Percentiles rank a stretch among this genome's conserved stretches.
Evolutionary conservation across 768 basidiomycete genomes (phyloP).

Genomic region (Tephrocybe sp.): DNA sequence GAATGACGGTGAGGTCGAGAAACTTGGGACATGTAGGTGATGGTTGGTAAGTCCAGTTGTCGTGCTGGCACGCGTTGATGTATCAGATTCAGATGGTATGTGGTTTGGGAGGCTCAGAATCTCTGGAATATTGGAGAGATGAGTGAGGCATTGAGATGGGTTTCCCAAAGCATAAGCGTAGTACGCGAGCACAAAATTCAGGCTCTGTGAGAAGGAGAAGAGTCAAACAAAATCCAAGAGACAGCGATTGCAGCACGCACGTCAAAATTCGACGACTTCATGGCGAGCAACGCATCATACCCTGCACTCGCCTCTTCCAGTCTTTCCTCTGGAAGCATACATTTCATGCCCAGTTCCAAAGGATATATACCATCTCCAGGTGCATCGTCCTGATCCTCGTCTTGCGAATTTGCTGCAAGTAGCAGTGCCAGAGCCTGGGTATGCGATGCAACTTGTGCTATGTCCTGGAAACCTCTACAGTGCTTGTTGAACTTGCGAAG

Average conservation of each 20-base stretch:
- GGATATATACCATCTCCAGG: slow-evolving; percentile 29
- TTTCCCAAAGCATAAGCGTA: slow-evolving; percentile 75
- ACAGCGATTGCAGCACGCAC: slow-evolving; percentile 36
- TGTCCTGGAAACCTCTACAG: slow-evolving; percentile 55
- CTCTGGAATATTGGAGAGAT: slow-evolving; percentile 54
- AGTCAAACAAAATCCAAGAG: not conserved
- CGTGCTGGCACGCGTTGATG: slow-evolving; percentile 36
- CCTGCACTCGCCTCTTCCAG: slow-evolving; percentile 54
- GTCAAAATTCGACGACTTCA: slow-evolving; percentile 51
- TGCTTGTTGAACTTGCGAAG: slow-evolving; percentile 88
- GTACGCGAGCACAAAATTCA: slow-evolving; percentile 70
- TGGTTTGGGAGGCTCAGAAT: slow-evolving; percentile 53
- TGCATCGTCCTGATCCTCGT: slow-evolving; percentile 55
- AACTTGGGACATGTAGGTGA: slow-evolving; percentile 31
- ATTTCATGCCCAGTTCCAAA: slow-evolving; percentile 54
- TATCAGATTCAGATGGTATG: slow-evolving; percentile 38
- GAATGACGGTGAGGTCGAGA: slow-evolving; percentile 35
- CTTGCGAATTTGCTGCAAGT: slow-evolving; percentile 41
- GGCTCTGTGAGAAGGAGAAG: slow-evolving; percentile 46
- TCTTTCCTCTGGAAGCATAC: slow-evolving; percentile 50
- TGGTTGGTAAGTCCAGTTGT: slow-evolving; percentile 16
- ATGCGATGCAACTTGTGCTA: slow-evolving; percentile 65
- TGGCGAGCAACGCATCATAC: slow-evolving; percentile 50
- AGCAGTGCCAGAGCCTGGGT: slow-evolving; percentile 63
- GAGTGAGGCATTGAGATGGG: slow-evolving; percentile 58